A percentile compares a stretch with the other conserved stretches of the same genome.
Conservation (phyloP, 2,329 filamentous ascomycete genomes). For the Colletotrichum costaricense region DNA sequence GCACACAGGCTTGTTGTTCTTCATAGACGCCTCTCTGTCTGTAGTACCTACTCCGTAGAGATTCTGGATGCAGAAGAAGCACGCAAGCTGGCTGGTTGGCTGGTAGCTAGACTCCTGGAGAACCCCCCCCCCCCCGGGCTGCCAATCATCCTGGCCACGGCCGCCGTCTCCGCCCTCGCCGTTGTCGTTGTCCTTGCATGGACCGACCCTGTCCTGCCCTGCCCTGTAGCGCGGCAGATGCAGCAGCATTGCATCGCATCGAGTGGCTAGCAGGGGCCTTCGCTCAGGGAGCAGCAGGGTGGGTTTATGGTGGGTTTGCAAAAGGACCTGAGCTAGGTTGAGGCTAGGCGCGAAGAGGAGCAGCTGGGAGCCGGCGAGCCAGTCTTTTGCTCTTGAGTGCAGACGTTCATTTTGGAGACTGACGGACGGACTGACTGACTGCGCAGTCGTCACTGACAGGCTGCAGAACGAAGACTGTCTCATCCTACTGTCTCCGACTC, state of each 20-base stretch:
- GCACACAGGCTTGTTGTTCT: conserved; percentile 26
- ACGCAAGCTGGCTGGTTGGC: conserved; percentile 24
- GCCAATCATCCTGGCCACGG: conserved; percentile 27
- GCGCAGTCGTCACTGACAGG: conserved; percentile 6
- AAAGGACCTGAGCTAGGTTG: conserved; percentile 37
- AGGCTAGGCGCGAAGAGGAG: conserved; percentile 33
- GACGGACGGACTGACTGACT: background rate
- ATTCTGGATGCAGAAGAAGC: conserved; percentile 34
- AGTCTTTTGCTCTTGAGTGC: conserved; percentile 11
- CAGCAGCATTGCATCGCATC: conserved; percentile 36
- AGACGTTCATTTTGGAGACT: conserved; percentile 19
- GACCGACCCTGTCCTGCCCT: conserved; percentile 29
- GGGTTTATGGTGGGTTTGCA: conserved; percentile 36
- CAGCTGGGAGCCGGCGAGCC: conserved; percentile 10
- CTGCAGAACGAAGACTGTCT: background rate
- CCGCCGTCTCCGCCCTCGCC: conserved; percentile 24
- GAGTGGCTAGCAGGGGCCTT: conserved; percentile 22
- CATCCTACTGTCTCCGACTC: background rate
- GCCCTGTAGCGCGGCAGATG: conserved; percentile 37
- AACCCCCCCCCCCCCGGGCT: background rate
- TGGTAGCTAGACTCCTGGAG: background rate
- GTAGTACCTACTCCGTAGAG: background rate
- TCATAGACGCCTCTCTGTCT: conserved; percentile 15
- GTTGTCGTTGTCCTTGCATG: conserved; percentile 31
- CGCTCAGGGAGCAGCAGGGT: conserved; percentile 21